Base-by-base conservation (phyloP, 371 early-diverging fungal genomes). In the Mortierella sp. region DNA sequence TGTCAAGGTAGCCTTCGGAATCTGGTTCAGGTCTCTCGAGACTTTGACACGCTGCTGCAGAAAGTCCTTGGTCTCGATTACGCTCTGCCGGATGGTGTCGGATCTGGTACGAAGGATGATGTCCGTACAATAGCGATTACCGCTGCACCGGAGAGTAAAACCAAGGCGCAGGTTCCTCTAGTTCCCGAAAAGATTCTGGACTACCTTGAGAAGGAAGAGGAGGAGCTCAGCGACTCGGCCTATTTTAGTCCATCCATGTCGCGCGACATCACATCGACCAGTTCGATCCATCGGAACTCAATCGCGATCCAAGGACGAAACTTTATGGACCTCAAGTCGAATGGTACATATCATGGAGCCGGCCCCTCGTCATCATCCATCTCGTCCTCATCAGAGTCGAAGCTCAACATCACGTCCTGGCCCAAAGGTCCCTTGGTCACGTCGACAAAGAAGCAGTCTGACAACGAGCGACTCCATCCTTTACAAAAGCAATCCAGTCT, bases 221-320 rank as follows among this genome's bases (percentile, higher is more conserved):
- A 68, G 1, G 71, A 44, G 22, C 13, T 55, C 47, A 19, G 26
- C 9, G 34, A 64, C 19, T 47, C 64, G 2, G 64, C 50, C 11
- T 77, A 45, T n/a, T 43, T 76, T 24, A 65, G 70, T 34, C 81
- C 81, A 2, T 80, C 74, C 11, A 58, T 77, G 40, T 66, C 74
- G 1, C 64, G 50, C n/a, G 77, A 80, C 37, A 66, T 80, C 55
- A 77, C 53, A 8, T 70, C 74, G 1, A 73, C 77, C 7, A 66
- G 66, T 14, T 66, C 70, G 2, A 76, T 73, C 50, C 77, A 73
- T 31, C 61, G 74, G 26, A 43, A 66, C 14, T 31, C 67, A 1
- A 4, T 64, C 3, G 24, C 24, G 16, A n/a, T 6, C 16, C 68
- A 64, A 22, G 64, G 55, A 44, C 29, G n/a, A 10, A 26, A 52